A percentile compares a stretch with the other conserved stretches of the same genome.
These are phyloP conservation scores for Rhytidhysteron rufulum DNA, from an alignment of 2,329 filamentous ascomycete species.

Conservation along the genomic window DNA sequence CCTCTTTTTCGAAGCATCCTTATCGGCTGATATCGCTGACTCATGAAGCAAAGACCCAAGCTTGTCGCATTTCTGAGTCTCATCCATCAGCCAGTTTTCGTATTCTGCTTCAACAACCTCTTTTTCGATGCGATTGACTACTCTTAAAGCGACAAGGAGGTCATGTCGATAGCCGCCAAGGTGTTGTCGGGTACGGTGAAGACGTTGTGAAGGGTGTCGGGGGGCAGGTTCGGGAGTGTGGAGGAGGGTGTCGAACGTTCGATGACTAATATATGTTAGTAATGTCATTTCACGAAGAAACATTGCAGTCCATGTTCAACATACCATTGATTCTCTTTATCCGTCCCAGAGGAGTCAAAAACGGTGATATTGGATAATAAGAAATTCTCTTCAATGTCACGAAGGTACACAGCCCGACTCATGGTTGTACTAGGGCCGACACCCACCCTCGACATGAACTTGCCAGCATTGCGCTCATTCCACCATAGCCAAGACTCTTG, in stretches of 20 bases:
- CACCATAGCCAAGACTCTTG: slow-evolving; percentile 76
- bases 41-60: slow-evolving; percentile 46
- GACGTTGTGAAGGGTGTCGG: slow-evolving; percentile 43
- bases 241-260: slow-evolving; percentile 35
- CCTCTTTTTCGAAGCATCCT: slow-evolving; percentile 26
- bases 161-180: slow-evolving; percentile 85
- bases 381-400: slow-evolving; percentile 69
- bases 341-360: slow-evolving; percentile 12
- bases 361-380: slow-evolving; percentile 30
- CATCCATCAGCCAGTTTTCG: slow-evolving; percentile 85
- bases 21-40: slow-evolving; percentile 13
- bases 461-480: slow-evolving; percentile 73
- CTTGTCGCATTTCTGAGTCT: slow-evolving; percentile 71
- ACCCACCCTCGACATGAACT: slow-evolving; percentile 78
- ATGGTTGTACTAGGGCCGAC: slow-evolving; percentile 75
- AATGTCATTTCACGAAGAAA: neutral
- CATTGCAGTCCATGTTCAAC: slow-evolving; percentile 1
- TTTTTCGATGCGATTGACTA: slow-evolving; percentile 83
- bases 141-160: slow-evolving; percentile 80
- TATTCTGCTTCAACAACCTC: slow-evolving; percentile 86
- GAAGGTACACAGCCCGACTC: slow-evolving; percentile 80
- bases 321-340: slow-evolving; percentile 26
- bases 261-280: slow-evolving; percentile 22
- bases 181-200: slow-evolving; percentile 76
- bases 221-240: slow-evolving; percentile 2